These are phyloP conservation scores for Dipteronia sinensis DNA, from an alignment of 345 rosid genomes.

Conservation along the genomic window DNA sequence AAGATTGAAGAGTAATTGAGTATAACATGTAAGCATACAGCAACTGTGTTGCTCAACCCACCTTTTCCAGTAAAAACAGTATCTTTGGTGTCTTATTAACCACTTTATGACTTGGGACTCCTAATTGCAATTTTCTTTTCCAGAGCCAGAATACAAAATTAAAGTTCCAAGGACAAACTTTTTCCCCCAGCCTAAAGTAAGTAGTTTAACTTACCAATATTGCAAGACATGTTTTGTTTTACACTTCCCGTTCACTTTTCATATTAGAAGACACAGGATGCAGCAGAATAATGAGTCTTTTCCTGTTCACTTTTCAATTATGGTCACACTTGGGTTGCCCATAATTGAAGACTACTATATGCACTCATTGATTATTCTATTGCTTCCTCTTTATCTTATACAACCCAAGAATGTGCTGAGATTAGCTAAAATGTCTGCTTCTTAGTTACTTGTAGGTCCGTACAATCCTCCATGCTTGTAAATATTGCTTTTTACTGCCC, in stretches of 20 bases:
- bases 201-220: constrained; percentile 19
- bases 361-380: no score
- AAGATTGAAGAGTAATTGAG: not conserved
- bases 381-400: not conserved
- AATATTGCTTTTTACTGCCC: no score
- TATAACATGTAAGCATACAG: not conserved
- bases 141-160: constrained; percentile 84
- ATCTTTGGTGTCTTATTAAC: constrained; percentile 3
- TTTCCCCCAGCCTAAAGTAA: constrained; percentile 92
- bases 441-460: not conserved
- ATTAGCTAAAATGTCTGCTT: not conserved
- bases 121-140: constrained; percentile 22
- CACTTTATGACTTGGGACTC: not conserved
- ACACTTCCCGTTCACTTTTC: not conserved
- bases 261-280: not conserved
- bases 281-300: not conserved
- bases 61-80: not conserved
- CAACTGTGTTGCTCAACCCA: not conserved
- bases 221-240: not conserved
- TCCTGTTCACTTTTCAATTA: not conserved
- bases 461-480: not conserved
- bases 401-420: not conserved
- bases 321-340: no score
- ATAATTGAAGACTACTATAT: not conserved
- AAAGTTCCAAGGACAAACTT: constrained; percentile 80